Evolutionary conservation across 2,329 filamentous ascomycete species (phyloP).

Genomic region (Ambrosiella cleistominuta): DNA sequence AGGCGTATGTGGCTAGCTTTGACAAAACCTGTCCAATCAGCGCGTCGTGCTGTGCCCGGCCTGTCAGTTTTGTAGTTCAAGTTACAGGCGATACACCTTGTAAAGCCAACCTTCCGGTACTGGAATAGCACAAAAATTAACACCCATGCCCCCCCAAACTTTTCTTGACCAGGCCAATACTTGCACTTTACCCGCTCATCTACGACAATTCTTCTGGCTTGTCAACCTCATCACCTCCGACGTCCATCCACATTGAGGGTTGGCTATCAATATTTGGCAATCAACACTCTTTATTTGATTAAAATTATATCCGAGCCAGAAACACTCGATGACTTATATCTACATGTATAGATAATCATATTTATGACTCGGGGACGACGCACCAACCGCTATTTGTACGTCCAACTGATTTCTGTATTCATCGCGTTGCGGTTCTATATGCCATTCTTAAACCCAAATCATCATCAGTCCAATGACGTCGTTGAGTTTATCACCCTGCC

Average conservation of each 20-base stretch:
- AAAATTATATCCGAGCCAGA: not conserved
- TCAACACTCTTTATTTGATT: conserved; percentile 1
- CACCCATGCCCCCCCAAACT: conserved; percentile 3
- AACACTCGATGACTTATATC: not conserved
- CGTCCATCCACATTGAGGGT: conserved; percentile 11
- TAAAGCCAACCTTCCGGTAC: not conserved
- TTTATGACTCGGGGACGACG: not conserved
- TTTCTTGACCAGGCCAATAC: conserved; percentile 10
- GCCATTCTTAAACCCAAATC: conserved; percentile 4
- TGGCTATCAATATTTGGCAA: conserved; percentile 10
- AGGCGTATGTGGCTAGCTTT: conserved; percentile 17
- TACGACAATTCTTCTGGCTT: conserved; percentile 12
- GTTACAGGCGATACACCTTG: not conserved
- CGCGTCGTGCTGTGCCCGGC: conserved; percentile 3
- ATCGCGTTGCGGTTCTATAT: conserved; percentile 11
- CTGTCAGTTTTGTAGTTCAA: not conserved
- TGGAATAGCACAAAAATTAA: not conserved
- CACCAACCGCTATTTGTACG: not conserved
- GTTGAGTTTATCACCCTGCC: not conserved
- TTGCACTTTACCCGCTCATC: not conserved
- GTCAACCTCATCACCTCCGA: conserved; percentile 11
- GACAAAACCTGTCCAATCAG: conserved; percentile 7
- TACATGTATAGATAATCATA: not conserved
- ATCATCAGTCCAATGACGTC: conserved; percentile 9
- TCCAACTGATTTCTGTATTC: not conserved